These are phyloP conservation scores for Ramaria sp. DNA, from an alignment of 768 basidiomycete species.

Conservation along the genomic window DNA sequence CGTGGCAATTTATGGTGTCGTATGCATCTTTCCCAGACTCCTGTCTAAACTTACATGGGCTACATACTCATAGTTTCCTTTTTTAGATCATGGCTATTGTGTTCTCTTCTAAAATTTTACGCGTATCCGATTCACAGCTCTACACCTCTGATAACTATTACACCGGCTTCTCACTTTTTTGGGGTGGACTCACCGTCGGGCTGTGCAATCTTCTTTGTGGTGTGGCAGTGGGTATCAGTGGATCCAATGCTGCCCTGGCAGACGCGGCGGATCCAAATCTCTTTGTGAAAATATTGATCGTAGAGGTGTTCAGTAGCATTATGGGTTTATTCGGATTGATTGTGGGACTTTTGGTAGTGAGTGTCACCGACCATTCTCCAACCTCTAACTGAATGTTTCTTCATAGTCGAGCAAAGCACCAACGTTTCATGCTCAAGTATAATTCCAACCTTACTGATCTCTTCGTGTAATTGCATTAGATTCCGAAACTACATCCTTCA, in stretches of 20 bases:
- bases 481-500: conserved; percentile 1
- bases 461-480: conserved; percentile 21
- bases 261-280: conserved; percentile 92
- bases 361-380: not conserved
- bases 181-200: conserved; percentile 93
- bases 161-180: conserved; percentile 94
- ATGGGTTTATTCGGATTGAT: conserved; percentile 90
- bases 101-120: conserved; percentile 71
- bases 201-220: conserved; percentile 93
- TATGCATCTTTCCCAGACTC: conserved; percentile 28
- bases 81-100: conserved; percentile 89
- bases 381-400: conserved; percentile 30
- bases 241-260: conserved; percentile 87
- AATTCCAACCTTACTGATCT: conserved; percentile 23
- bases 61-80: not conserved
- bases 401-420: conserved; percentile 63
- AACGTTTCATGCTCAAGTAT: conserved; percentile 39
- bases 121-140: conserved; percentile 49
- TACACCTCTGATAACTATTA: conserved; percentile 88
- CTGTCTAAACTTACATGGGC: not conserved
- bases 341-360: conserved; percentile 33
- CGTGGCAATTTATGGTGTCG: conserved; percentile 96
- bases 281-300: conserved; percentile 94
- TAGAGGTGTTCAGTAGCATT: conserved; percentile 90
- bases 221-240: conserved; percentile 87